Evolutionary conservation across 257 asterid species (phyloP), one percentile per base, ranked within the genome.

Genomic region (Solanum dulcamara): DNA sequence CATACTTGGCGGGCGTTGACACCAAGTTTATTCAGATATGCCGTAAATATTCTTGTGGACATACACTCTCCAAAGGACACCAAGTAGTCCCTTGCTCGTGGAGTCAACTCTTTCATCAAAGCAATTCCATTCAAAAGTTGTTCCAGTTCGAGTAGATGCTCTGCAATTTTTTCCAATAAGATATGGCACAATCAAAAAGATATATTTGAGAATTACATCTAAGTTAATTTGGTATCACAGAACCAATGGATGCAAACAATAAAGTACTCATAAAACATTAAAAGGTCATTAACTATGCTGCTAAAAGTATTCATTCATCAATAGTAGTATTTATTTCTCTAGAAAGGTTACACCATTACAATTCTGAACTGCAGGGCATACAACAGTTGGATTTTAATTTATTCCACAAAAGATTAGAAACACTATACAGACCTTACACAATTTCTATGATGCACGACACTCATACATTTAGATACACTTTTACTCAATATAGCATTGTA

Each of bases 1-100:
- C 95, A 83, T 91, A 93, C 98, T 87, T 94, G 98, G 22, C 92
- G 91, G 81, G 98, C 93, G 90, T 91, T 95, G 60, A 88, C 90
- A 55, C 93, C 97, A 81, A 91, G 90, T 80, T 80, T 93, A 87
- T 92, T 94, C 88, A 95, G 80, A 88, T 92, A 94, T 10, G 98
- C 98, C 15, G 98, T 91, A 88, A 94, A 95, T 84, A 95, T 87
- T 89, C 98, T 90, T 0, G 98, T 95, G 75, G 98, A 94, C 98
- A 94, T 92, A 93, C 98, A 91, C 90, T 95, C 98, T 85, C 98
- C 98, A 85, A 95, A 95, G 48, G 98, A 95, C 81, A 93, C 98
- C 83, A 95, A 83, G 88, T 94, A 90, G 89, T 95, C 98, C 86
- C 67, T 92, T 50, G 98, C 92, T 68, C 98, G 95, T 72, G 57